A percentile compares a stretch with the other conserved stretches of the same genome.
Conservation (phyloP, 2,329 filamentous ascomycete species). For the Talaromyces amestolkiae region DNA sequence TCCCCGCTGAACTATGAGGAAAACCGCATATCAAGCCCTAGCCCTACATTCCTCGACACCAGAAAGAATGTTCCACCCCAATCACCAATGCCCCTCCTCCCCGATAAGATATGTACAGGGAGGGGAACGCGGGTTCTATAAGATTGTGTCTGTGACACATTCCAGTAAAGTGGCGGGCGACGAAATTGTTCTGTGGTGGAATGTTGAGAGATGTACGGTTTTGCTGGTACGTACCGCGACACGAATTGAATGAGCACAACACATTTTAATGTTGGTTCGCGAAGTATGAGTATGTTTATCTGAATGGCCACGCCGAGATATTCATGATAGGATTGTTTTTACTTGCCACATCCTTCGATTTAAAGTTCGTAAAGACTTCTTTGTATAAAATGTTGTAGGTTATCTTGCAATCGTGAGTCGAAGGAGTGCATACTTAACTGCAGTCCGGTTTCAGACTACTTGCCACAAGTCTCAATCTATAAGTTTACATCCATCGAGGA, state of each 20-base stretch:
- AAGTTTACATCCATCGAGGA: not conserved
- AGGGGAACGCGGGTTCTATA: not conserved
- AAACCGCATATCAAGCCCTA: not conserved
- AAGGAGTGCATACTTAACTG: not conserved
- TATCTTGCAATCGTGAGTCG: not conserved
- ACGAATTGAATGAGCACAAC: too few relatives aligned
- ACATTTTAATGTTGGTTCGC: not conserved
- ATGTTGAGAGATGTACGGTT: not conserved
- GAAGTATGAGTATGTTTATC: not conserved
- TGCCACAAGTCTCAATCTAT: not conserved
- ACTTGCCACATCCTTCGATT: not conserved
- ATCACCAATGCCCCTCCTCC: not conserved
- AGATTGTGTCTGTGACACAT: conserved; percentile 3
- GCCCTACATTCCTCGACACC: conserved; percentile 4
- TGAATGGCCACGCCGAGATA: not conserved
- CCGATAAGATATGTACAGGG: not conserved
- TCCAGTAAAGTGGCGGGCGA: not conserved
- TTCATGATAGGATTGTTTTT: not conserved
- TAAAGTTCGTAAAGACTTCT: not conserved
- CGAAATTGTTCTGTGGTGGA: not conserved
- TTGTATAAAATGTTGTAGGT: not conserved
- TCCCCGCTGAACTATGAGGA: not conserved
- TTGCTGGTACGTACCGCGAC: not conserved
- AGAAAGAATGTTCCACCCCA: not conserved
- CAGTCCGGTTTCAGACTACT: not conserved